Percentiles rank a stretch among this genome's conserved stretches.
phyloP scores from a whole-genome alignment of 176 grass and related monocot genomes.

The Bromus sterilis region DNA sequence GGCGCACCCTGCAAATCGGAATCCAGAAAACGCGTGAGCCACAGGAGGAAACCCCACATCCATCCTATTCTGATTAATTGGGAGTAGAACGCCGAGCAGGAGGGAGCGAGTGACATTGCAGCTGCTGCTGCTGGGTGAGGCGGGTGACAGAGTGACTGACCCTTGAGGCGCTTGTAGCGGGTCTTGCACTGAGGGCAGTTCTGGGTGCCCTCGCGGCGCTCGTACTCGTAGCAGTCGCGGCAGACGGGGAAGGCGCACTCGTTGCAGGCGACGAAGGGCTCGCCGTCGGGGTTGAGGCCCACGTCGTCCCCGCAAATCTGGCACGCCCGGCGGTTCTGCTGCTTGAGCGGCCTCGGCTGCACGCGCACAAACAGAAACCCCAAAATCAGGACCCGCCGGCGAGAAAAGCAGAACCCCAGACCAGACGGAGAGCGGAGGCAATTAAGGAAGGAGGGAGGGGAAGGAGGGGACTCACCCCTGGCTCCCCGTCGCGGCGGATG shows the following conservation, averaged over 20 bases:
- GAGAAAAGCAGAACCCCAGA: too few species aligned
- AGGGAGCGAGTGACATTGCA: too few species aligned
- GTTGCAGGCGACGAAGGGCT: conserved; percentile 57
- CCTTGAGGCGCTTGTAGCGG: conserved; percentile 59
- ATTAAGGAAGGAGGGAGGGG: too few species aligned
- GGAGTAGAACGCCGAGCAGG: too few species aligned
- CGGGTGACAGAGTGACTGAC: too few species aligned
- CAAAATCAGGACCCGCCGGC: neutral
- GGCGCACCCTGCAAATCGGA: conserved; percentile 37
- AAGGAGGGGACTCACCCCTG: conserved; percentile 45
- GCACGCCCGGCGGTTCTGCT: conserved; percentile 49
- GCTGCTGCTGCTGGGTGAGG: too few species aligned
- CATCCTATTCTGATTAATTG: too few species aligned
- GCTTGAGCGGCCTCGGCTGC: conserved; percentile 51
- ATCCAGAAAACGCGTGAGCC: neutral
- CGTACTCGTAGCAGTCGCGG: conserved; percentile 71
- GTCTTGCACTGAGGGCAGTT: conserved; percentile 73
- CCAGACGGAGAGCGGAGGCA: too few species aligned
- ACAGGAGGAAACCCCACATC: neutral
- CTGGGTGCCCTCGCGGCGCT: conserved; percentile 63
- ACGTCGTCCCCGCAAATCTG: conserved; percentile 77
- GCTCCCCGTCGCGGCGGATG: conserved; percentile 85
- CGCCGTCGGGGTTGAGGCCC: conserved; percentile 32
- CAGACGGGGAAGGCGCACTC: conserved; percentile 76
- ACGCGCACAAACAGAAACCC: neutral